Percentiles rank a stretch among this genome's conserved stretches.
phyloP scores from a whole-genome alignment of 1,139 yeast species.

The Saccharomyces pastorianus region DNA sequence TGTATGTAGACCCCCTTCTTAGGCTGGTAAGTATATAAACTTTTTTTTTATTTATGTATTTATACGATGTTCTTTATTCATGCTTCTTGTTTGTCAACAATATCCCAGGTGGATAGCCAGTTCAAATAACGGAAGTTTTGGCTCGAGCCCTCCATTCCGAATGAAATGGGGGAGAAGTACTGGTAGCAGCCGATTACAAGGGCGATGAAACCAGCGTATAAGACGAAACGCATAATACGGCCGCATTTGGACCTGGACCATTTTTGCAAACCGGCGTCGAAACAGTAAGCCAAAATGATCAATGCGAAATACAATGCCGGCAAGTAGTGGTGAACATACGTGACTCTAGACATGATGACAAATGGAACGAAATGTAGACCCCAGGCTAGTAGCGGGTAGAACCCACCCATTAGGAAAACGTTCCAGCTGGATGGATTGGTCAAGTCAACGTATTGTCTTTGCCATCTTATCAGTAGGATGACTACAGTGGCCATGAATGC shows the following conservation, averaged over 20 bases:
- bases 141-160: slow-evolving; percentile 85
- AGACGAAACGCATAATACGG: slow-evolving; percentile 27
- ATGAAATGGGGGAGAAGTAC: slow-evolving; percentile 68
- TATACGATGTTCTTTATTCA: not conserved
- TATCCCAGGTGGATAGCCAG: slow-evolving; percentile 71
- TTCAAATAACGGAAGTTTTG: slow-evolving; percentile 61
- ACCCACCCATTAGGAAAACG: slow-evolving; percentile 66
- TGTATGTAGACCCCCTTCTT: not conserved
- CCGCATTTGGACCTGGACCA: slow-evolving; percentile 30
- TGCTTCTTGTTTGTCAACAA: slow-evolving; percentile 23
- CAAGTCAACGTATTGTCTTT: slow-evolving; percentile 78
- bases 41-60: not conserved
- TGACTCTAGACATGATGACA: slow-evolving; percentile 91
- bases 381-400: slow-evolving; percentile 92
- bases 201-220: slow-evolving; percentile 43
- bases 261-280: slow-evolving; percentile 53
- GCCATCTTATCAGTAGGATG: slow-evolving; percentile 75
- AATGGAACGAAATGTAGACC: slow-evolving; percentile 86
- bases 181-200: slow-evolving; percentile 60
- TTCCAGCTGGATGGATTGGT: slow-evolving; percentile 32
- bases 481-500: slow-evolving; percentile 38
- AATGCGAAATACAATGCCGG: slow-evolving; percentile 96
- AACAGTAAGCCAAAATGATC: slow-evolving; percentile 65
- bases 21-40: not conserved
- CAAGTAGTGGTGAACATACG: slow-evolving; percentile 92